Percentiles rank a stretch among this genome's conserved stretches.
phyloP scores from a whole-genome alignment of 2,329 filamentous ascomycete genomes.

The Exophiala aquamarina region DNA sequence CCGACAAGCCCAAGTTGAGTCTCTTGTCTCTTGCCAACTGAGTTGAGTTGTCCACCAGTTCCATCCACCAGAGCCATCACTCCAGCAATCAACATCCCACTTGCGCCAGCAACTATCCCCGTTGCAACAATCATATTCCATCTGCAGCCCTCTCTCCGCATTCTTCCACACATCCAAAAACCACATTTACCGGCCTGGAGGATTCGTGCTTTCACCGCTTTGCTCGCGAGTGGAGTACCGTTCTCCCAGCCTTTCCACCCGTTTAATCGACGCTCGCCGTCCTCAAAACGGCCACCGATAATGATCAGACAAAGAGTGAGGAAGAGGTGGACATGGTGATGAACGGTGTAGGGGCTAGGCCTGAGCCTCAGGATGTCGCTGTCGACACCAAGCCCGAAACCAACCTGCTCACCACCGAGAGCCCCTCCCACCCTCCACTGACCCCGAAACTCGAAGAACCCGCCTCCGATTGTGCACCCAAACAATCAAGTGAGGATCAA shows the following conservation, averaged over 20 bases:
- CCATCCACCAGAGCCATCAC: too few species aligned
- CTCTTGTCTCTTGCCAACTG: too few species aligned
- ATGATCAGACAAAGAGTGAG: conserved; percentile 21
- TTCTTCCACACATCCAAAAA: too few species aligned
- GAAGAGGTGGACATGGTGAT: conserved; percentile 20
- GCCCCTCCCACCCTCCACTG: background rate
- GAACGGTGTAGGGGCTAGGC: conserved; percentile 14
- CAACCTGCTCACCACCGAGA: conserved; percentile 2
- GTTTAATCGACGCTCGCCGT: conserved; percentile 16
- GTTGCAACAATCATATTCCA: too few species aligned
- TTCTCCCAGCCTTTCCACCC: conserved; percentile 15
- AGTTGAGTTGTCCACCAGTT: too few species aligned
- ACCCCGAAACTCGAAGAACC: conserved; percentile 11
- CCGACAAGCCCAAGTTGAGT: too few species aligned
- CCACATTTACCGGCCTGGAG: too few species aligned
- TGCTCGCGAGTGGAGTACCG: background rate
- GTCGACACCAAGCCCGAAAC: conserved; percentile 5
- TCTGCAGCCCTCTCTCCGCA: too few species aligned
- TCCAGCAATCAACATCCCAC: too few species aligned
- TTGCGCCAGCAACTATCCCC: too few species aligned
- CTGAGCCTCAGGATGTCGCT: conserved; percentile 14
- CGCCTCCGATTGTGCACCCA: conserved; percentile 3
- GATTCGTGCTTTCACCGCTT: too few species aligned
- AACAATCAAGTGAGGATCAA: conserved; percentile 16
- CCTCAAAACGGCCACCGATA: conserved; percentile 24